phyloP scores from a whole-genome alignment of 441 rosid genomes.

The Lepidium campestre region DNA sequence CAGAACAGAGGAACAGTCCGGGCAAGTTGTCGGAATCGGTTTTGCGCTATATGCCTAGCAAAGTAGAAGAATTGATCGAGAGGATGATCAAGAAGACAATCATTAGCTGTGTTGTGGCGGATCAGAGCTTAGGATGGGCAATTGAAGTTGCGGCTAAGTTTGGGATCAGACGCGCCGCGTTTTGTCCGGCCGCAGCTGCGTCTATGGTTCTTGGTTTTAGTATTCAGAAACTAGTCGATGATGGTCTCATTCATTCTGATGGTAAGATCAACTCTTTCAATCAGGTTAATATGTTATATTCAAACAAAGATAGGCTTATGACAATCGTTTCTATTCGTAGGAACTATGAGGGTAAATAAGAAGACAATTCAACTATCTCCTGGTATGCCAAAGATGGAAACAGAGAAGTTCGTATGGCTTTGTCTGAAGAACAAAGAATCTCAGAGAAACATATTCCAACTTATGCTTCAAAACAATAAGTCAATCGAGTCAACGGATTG shows the following conservation, averaged over 20 bases:
- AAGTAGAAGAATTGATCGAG: constrained; percentile 35
- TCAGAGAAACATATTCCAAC: constrained; percentile 33
- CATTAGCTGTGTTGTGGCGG: constrained; percentile 44
- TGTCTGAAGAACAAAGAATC: constrained; percentile 31
- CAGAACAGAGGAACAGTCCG: constrained; percentile 27
- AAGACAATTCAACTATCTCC: constrained; percentile 31
- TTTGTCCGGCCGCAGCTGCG: constrained; percentile 59
- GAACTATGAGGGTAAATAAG: constrained; percentile 30
- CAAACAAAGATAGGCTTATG: too few relatives aligned
- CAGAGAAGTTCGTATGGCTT: constrained; percentile 42
- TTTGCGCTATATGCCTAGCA: constrained; percentile 34
- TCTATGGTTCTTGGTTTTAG: constrained; percentile 31
- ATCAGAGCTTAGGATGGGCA: constrained; percentile 49
- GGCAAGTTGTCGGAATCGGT: constrained; percentile 35
- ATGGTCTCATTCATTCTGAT: constrained; percentile 41
- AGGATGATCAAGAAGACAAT: constrained; percentile 11
- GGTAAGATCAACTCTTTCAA: constrained; percentile 24
- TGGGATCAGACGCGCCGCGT: constrained; percentile 44
- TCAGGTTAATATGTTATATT: too few relatives aligned
- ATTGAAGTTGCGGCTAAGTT: constrained; percentile 38
- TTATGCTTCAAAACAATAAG: constrained; percentile 29
- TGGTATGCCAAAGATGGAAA: constrained; percentile 42
- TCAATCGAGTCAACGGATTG: constrained; percentile 33
- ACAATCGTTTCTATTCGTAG: constrained; percentile 7
- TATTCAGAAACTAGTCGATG: constrained; percentile 42